These are phyloP conservation scores for Talaromyces ruber DNA, from an alignment of 495 filamentous ascomycete genomes.

Conservation along the genomic window DNA sequence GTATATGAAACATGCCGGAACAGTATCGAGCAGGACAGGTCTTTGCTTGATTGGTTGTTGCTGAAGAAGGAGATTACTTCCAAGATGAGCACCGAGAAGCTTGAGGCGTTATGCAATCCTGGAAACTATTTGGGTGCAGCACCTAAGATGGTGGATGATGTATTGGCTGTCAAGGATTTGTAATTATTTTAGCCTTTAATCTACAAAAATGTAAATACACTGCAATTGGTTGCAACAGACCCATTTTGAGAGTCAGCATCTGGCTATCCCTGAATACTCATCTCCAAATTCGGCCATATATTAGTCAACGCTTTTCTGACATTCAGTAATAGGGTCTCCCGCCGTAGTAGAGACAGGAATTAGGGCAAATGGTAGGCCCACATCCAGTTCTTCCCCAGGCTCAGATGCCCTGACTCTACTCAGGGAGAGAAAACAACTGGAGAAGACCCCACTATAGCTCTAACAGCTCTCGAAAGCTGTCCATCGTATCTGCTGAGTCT, in stretches of 20 bases:
- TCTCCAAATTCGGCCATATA: too few species aligned
- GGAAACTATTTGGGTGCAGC: conserved; percentile 42
- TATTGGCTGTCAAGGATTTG: conserved; percentile 21
- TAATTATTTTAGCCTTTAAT: background rate
- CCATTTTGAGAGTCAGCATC: background rate
- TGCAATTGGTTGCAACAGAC: background rate
- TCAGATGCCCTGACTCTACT: background rate
- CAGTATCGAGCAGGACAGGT: conserved; percentile 33
- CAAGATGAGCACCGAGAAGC: conserved; percentile 26
- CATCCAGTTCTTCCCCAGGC: background rate
- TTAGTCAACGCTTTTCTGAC: too few species aligned
- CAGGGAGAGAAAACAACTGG: background rate
- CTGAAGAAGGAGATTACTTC: conserved; percentile 28
- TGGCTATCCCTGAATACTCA: too few species aligned
- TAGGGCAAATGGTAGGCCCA: background rate
- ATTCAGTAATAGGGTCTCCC: too few species aligned
- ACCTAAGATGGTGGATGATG: conserved; percentile 41
- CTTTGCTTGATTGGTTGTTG: conserved; percentile 30
- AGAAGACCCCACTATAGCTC: background rate
- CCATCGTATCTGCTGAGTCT: background rate
- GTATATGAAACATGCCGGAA: conserved; percentile 46
- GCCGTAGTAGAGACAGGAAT: background rate
- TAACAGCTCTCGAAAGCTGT: background rate
- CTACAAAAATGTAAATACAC: background rate
- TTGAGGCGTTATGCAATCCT: conserved; percentile 37